These are phyloP conservation scores for Neoboletus magnificus DNA, from an alignment of 768 basidiomycete species.

Conservation along the genomic window DNA sequence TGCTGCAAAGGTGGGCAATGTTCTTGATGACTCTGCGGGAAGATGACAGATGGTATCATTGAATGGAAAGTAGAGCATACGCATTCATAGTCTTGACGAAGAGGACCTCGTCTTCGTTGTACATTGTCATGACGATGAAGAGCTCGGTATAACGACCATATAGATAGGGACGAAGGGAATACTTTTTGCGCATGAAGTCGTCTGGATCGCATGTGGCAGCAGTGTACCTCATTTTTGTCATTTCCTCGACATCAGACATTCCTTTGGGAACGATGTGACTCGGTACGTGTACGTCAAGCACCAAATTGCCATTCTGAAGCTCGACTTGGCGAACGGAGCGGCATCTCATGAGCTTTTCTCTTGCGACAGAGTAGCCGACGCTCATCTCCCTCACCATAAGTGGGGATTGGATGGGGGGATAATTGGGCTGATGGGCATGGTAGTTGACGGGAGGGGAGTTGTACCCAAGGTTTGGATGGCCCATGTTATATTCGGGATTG, in stretches of 20 bases:
- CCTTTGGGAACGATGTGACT: slow-evolving; percentile 71
- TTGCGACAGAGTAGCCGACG: slow-evolving; percentile 61
- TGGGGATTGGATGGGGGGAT: slow-evolving; percentile 58
- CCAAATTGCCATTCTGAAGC: slow-evolving; percentile 78
- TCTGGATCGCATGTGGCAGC: slow-evolving; percentile 90
- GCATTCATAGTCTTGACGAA: slow-evolving; percentile 84
- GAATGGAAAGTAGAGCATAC: slow-evolving; percentile 38
- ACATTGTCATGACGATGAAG: slow-evolving; percentile 97
- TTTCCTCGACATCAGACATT: slow-evolving; percentile 62
- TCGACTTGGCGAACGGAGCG: slow-evolving; percentile 77
- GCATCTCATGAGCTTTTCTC: slow-evolving; percentile 80
- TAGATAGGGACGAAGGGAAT: slow-evolving; percentile 76
- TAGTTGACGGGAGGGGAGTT: slow-evolving; percentile 48
- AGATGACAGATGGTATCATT: slow-evolving; percentile 7
- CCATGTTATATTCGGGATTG: slow-evolving; percentile 58
- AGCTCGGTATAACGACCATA: slow-evolving; percentile 82
- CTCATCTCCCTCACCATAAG: slow-evolving; percentile 46
- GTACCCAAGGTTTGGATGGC: slow-evolving; percentile 38
- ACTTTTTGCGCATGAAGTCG: slow-evolving; percentile 75
- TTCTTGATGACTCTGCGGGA: slow-evolving; percentile 76
- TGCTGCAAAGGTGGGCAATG: slow-evolving; percentile 70
- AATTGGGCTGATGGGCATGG: slow-evolving; percentile 41
- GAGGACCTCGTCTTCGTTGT: slow-evolving; percentile 84
- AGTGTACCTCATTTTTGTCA: slow-evolving; percentile 83
- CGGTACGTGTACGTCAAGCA: slow-evolving; percentile 80